phyloP scores from a whole-genome alignment of 257 asterid species.

The Solanum clarkiae region DNA sequence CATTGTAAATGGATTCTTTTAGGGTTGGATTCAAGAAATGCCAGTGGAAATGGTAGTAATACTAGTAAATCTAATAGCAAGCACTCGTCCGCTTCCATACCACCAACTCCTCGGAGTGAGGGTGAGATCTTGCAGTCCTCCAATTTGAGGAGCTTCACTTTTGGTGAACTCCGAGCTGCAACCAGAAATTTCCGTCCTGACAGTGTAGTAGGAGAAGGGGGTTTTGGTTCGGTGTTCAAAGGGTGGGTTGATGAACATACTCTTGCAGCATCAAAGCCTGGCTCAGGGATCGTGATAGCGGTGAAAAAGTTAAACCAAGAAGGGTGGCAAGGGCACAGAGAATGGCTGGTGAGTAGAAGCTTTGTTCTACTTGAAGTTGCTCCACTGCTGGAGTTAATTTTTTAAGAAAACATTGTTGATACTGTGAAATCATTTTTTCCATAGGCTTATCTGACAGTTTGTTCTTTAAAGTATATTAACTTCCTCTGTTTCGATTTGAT shows the following conservation, averaged over 20 bases:
- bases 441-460: background rate
- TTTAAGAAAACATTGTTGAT: background rate
- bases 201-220: constrained; percentile 48
- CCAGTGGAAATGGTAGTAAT: constrained; percentile 41
- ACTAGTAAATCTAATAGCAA: constrained; percentile 51
- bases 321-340: constrained; percentile 14
- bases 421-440: background rate
- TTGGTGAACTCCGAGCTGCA: constrained; percentile 60
- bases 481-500: background rate
- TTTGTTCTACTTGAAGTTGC: background rate
- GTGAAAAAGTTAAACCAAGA: constrained; percentile 10
- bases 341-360: constrained; percentile 7
- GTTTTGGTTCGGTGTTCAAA: constrained; percentile 6
- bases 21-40: constrained; percentile 26
- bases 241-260: constrained; percentile 9
- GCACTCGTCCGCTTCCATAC: constrained; percentile 44
- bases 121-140: constrained; percentile 87
- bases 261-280: constrained; percentile 9
- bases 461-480: background rate
- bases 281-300: constrained; percentile 3
- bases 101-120: constrained; percentile 76
- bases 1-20: background rate
- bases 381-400: background rate
- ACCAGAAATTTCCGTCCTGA: constrained; percentile 87
- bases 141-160: constrained; percentile 67